Evolutionary conservation across 345 rosid species (phyloP).

Genomic region (Erucastrum elatum): DNA sequence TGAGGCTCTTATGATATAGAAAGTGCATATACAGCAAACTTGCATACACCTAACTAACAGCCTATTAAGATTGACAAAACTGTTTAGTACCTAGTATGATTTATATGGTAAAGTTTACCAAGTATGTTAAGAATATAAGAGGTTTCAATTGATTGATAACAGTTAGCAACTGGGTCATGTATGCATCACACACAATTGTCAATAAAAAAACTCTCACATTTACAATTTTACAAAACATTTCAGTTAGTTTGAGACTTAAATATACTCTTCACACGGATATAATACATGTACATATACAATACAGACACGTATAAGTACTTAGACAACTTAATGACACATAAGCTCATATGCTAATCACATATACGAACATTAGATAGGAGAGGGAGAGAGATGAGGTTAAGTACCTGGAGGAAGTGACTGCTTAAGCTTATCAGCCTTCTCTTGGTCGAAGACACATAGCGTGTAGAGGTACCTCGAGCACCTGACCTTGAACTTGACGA

Average conservation of each 20-base stretch:
- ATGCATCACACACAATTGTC: too few relatives aligned
- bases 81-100: too few relatives aligned
- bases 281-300: too few relatives aligned
- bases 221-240: too few relatives aligned
- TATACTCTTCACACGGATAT: background rate
- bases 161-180: too few relatives aligned
- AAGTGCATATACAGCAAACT: background rate
- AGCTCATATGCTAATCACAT: background rate
- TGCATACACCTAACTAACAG: background rate
- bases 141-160: background rate
- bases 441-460: constrained; percentile 58
- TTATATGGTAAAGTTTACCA: background rate
- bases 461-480: constrained; percentile 70
- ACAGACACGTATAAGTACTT: too few relatives aligned
- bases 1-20: background rate
- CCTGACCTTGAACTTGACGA: constrained; percentile 66
- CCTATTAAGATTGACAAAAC: too few relatives aligned
- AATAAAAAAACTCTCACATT: too few relatives aligned
- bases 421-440: constrained; percentile 71
- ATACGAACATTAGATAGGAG: background rate
- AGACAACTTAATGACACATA: background rate
- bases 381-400: background rate
- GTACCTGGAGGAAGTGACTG: constrained; percentile 74
- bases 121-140: background rate
- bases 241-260: background rate